Percentiles rank a stretch among this genome's conserved stretches.
Conservation (phyloP, 1,139 yeast species). For the Scheffersomyces illinoinensis region DNA sequence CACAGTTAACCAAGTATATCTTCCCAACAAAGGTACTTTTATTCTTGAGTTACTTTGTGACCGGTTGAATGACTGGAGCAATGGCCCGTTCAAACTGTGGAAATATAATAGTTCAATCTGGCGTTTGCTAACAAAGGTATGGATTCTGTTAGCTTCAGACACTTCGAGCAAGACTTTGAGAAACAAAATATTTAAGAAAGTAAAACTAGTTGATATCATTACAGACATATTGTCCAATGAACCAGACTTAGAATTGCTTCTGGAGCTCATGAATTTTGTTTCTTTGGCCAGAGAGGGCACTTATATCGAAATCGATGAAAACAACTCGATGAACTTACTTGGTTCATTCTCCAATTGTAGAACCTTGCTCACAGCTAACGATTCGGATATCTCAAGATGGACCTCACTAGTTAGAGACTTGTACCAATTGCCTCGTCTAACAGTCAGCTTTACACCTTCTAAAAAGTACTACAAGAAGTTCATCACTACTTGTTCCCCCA, state of each 20-base stretch:
- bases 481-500: conserved; percentile 16
- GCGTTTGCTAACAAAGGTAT: conserved; percentile 44
- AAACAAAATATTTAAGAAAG: conserved; percentile 36
- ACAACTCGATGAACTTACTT: conserved; percentile 19
- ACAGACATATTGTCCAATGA: conserved; percentile 11
- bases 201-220: conserved; percentile 26
- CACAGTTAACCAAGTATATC: conserved; percentile 33
- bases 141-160: conserved; percentile 29
- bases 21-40: conserved; percentile 64
- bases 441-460: conserved; percentile 25
- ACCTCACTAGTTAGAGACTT: conserved; percentile 21
- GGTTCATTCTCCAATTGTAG: conserved; percentile 13
- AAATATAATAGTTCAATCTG: conserved; percentile 45
- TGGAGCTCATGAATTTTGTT: conserved; percentile 18
- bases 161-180: conserved; percentile 13
- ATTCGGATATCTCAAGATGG: conserved; percentile 20
- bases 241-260: conserved; percentile 11
- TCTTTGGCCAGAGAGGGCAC: conserved; percentile 19
- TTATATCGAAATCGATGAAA: conserved; percentile 38
- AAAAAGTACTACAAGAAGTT: conserved; percentile 34
- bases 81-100: conserved; percentile 38
- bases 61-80: conserved; percentile 52
- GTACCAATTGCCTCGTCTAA: conserved; percentile 26
- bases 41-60: conserved; percentile 68
- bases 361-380: background rate